Percentiles rank a stretch among this genome's conserved stretches.
These are phyloP conservation scores for Boletus subcaerulescens DNA, from an alignment of 768 basidiomycete species.

Conservation along the genomic window DNA sequence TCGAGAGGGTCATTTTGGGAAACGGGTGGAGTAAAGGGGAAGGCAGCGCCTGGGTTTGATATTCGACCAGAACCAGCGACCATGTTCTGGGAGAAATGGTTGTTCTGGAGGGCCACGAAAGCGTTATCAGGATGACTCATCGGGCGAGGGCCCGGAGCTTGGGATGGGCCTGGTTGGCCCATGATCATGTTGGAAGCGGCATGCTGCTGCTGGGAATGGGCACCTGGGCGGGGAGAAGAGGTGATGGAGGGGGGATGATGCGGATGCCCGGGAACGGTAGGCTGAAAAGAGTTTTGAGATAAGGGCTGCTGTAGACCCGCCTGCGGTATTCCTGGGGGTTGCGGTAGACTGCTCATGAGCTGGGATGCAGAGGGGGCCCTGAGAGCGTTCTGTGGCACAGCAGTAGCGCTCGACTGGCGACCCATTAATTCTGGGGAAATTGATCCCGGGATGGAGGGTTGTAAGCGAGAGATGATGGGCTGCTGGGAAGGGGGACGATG, in stretches of 20 bases:
- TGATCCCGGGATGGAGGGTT: slow-evolving; percentile 33
- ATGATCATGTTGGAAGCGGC: slow-evolving; percentile 29
- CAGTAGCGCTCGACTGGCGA: slow-evolving; percentile 37
- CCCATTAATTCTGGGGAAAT: slow-evolving; percentile 45
- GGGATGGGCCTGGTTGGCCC: slow-evolving; percentile 30
- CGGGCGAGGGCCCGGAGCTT: slow-evolving; percentile 30
- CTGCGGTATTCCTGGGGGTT: slow-evolving; percentile 34
- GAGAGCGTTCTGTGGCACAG: slow-evolving; percentile 41
- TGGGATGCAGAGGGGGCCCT: slow-evolving; percentile 45
- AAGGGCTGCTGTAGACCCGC: slow-evolving; percentile 27
- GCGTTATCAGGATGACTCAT: slow-evolving; percentile 48
- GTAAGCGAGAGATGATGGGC: slow-evolving; percentile 30
- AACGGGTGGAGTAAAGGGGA: slow-evolving; percentile 46
- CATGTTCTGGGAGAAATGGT: slow-evolving; percentile 32
- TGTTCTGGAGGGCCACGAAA: slow-evolving; percentile 42
- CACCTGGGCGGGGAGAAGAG: slow-evolving; percentile 30
- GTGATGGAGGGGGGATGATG: slow-evolving; percentile 30
- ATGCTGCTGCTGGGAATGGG: slow-evolving; percentile 30
- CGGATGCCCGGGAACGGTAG: slow-evolving; percentile 23
- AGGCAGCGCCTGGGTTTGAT: slow-evolving; percentile 33
- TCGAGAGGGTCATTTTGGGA: slow-evolving; percentile 50
- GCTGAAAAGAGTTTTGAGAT: slow-evolving; percentile 32
- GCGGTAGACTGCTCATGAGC: slow-evolving; percentile 46
- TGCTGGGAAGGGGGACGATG: slow-evolving; percentile 37
- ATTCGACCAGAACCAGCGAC: slow-evolving; percentile 36